phyloP scores from a whole-genome alignment of 176 grass and related monocot genomes.

The Tillandsia fasciculata region DNA sequence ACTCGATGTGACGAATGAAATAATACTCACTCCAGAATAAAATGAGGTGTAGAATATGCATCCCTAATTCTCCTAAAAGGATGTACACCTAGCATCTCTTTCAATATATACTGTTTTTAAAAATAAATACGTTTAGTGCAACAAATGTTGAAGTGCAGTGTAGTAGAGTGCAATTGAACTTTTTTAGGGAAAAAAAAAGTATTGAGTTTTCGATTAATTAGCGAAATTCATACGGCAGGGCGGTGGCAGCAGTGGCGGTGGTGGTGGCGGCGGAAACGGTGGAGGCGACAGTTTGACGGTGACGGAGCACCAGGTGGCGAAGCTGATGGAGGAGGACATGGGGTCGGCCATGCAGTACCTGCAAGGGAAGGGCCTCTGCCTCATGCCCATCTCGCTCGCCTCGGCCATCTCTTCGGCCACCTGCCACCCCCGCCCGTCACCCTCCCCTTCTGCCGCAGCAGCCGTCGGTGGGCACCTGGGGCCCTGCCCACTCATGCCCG shows the following conservation, averaged over 20 bases:
- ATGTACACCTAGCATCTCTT: too few species aligned
- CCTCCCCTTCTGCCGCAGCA: neutral
- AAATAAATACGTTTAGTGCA: neutral
- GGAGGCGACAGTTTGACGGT: conserved; percentile 32
- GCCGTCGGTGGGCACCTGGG: neutral
- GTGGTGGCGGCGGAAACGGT: conserved; percentile 14
- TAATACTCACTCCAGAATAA: too few species aligned
- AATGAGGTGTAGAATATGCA: too few species aligned
- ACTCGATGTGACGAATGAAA: too few species aligned
- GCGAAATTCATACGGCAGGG: neutral
- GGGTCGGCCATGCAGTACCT: conserved; percentile 95
- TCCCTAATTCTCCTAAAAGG: too few species aligned
- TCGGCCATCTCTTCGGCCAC: conserved; percentile 66
- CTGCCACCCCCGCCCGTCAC: conserved; percentile 32
- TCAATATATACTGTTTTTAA: neutral
- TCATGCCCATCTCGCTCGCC: conserved; percentile 90
- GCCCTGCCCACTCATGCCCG: neutral
- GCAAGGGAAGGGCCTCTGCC: conserved; percentile 88
- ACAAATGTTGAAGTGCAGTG: too few species aligned
- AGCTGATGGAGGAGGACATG: conserved; percentile 93
- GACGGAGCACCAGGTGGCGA: conserved; percentile 85
- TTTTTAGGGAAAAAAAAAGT: too few species aligned
- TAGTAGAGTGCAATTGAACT: too few species aligned
- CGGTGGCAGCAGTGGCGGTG: neutral
- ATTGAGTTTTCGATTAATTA: neutral